Evolutionary conservation across 345 rosid species (phyloP), one percentile per base, ranked within the genome.

Genomic region (Geranium rotundifolium): DNA sequence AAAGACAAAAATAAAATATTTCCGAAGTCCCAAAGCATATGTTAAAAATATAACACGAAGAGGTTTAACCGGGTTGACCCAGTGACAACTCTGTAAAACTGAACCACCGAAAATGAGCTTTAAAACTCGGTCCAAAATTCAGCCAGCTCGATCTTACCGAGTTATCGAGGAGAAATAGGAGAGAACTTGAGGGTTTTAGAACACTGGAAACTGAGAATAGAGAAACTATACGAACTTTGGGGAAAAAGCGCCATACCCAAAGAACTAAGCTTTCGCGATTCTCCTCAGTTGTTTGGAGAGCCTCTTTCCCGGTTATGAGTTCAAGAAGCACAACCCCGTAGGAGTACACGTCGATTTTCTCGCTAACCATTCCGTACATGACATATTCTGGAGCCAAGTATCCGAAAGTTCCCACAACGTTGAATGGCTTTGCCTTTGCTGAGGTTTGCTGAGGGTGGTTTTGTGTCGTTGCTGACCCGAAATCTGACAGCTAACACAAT

Each of bases 271-370:
- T 46, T 46, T 46, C 52, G 15, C 52, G 52, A 46, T 46, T 46
- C 12, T 9, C 16, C 3, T 46, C 52, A 12, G 3, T 46, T 46
- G 52, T 46, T 46, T 46, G 52, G 16, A 46, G 14, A 12, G 52
- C 52, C 15, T 46, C 52, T 46, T 46, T 46, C 13, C 52, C 52
- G 16, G 52, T 46, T 46, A 46, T 75, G 19, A 77, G 84, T 62
- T 80, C 84, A 59, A 77, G 76, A 15, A 80, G 81, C 63, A 77
- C 80, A 66, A 80, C 78, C 39, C 81, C 84, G 58, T 63, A 77
- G 19, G 81, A 72, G 70, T 80, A 75, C 37, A 80, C 76, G 56
- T 77, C 80, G 30, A 71, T 69, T 73, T 77, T 80, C 65, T 77
- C 81, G 30, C 77, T 81, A 60, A 77, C 68, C 59, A 77, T 70